Evolutionary conservation across 495 filamentous ascomycete genomes (phyloP), one percentile per base, ranked within the genome.

Genomic region (Aspergillus avenaceus): DNA sequence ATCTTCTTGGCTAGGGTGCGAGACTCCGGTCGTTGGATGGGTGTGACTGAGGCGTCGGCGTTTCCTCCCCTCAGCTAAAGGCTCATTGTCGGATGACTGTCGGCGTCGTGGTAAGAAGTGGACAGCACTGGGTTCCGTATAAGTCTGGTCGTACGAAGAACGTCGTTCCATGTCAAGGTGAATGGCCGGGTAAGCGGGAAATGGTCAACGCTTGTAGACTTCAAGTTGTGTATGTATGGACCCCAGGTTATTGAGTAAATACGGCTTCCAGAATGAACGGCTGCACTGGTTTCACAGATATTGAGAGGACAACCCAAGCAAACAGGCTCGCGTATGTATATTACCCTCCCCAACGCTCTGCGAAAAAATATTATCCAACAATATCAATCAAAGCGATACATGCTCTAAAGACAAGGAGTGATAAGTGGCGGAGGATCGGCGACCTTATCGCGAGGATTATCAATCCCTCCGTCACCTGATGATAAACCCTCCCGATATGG

Each of bases 11-110:
- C 26, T 34, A 1, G 37, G 26, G 19, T 13, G 32, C 13, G 16
- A 19, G 16, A 8, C 14, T 21, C 0, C 19, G 16, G 28, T 37
- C 26, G 11, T 24, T 1, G 23, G 5, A 11, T 40, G 7, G 9
- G 34, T 52, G 41, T 46, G 34, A 41, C 58, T 64, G 14, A 63
- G 16, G n/a, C 66, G 71, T 26, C 55, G 69, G 0, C 64, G 62
- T 45, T 69, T 66, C 45, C 47, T 38, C 41, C 41, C 24, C 26
- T 40, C 28, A 16, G 38, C 22, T 23, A 57, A 54, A 16, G 43
- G 23, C 25, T 40, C 41, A 24, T 37, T n/a, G 18, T 28, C 22
- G 4, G 41, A 58, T 16, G 51, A 40, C 6, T 22, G 34, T 19
- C 24, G 47, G 11, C 23, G 40, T 12, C 40, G 22, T 6, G 48